Evolutionary conservation across 2,329 filamentous ascomycete genomes (phyloP), one percentile per base, ranked within the genome.

Genomic region (Endothia cerciana): DNA sequence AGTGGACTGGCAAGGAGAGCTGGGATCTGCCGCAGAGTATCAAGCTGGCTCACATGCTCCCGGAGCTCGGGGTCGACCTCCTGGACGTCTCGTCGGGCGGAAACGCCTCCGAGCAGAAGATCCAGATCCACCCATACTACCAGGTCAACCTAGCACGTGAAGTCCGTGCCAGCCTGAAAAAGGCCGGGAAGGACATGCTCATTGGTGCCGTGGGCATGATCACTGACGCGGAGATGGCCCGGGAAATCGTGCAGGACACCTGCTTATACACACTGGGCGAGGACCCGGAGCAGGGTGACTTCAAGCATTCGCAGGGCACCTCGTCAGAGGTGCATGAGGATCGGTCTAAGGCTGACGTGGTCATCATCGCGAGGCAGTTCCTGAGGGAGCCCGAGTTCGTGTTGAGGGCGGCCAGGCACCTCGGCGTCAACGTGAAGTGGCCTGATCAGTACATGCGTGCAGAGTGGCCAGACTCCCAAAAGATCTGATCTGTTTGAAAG

Each of bases 51-150:
- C 84, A 86, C 74, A 80, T 90, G 11, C 84, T 97, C 0, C 90
- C 91, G 0, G 85, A 84, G 0, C 81, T 84, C 15, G 94, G 94
- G 38, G 85, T 97, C 53, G 94, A 97, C 75, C 80, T 97, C 19
- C 83, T 97, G 38, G 94, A 97, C 75, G 87, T 97, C 65, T 93
- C 89, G 71, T 89, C 88, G 0, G 92, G 89, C 41, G 94, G 91
- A 47, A 91, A 91, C 74, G 85, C 88, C 74, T 77, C 81, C 43
- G 75, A 77, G 55, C 88, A 91, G 74, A 81, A 87, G 74, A 86
- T 92, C 69, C 77, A 85, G 25, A 72, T 83, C 15, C 84, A 86
- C 55, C 87, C 89, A 1, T 86, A 84, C 47, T 94, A 91, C 81
- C 93, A 97, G 80, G 84, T 89, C 28, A 87, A 89, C 49, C 87